Evolutionary conservation across 2,329 filamentous ascomycete genomes (phyloP), one percentile per base, ranked within the genome.

Genomic region (Rosellinia necatrix): DNA sequence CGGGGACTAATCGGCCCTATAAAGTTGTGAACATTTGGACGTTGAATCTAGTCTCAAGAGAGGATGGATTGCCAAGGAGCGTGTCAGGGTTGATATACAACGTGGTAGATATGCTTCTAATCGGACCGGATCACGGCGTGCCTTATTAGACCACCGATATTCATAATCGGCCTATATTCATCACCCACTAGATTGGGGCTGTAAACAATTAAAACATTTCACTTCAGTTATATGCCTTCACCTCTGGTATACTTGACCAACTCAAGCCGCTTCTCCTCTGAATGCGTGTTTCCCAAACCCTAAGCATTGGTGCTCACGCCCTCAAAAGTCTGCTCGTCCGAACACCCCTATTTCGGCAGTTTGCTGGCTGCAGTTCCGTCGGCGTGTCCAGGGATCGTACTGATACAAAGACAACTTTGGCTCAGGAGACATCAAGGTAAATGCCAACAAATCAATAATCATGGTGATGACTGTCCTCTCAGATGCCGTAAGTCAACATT

Each of bases 401-500:
- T 50, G 17, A 49, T 60, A 46, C 29, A 50, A 37, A 17, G n/a
- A 6, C 27, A 22, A 15, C 13, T 15, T 17, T 34, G 30, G 22
- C 30, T 32, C 37, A 10, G 10, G 22, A 38, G 17, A 29, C 19
- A 49, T 32, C 6, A 46, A 42, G 52, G 10, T 15, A 34, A 7
- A 37, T 40, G 40, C 9, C 35, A 13, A 29, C 21, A 25, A 38
- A 15, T 56, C 29, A 22, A 43, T 32, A 38, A 43, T 15, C 25
- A 32, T 24, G 21, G 7, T 5, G 43, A 42, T 10, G 58, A n/a
- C 58, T 58, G 48, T 64, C 61, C 32, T 52, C 60, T 13, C 65
- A 49, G 17, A 67, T 64, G 29, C 66, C 65, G 30, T 53, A 49
- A 47, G 67, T 64, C 13, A 65, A 66, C 10, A 67, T 35, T 13